phyloP scores from a whole-genome alignment of 345 rosid species.

The Sisymbrium irio region DNA sequence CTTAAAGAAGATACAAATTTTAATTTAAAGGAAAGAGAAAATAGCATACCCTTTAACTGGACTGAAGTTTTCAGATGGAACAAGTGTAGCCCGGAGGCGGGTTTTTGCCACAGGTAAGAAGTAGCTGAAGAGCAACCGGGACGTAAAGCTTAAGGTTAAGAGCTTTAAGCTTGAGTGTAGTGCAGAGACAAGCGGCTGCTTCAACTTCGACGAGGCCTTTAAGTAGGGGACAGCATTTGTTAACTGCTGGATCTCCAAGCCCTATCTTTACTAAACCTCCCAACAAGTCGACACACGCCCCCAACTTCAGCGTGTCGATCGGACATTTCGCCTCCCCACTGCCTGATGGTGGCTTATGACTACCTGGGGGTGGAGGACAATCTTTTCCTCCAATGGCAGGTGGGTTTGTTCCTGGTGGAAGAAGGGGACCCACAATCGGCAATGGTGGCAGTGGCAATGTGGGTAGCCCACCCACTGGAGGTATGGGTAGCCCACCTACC shows the following conservation, averaged over 20 bases:
- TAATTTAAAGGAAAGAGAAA: neutral
- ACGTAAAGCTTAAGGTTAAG: conserved; percentile 79
- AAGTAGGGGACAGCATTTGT: conserved; percentile 81
- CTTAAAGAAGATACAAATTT: neutral
- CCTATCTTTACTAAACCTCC: conserved; percentile 86
- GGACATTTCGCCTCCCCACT: conserved; percentile 54
- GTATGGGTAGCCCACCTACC: conserved; percentile 9
- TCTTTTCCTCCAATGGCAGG: conserved; percentile 23
- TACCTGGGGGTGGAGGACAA: conserved; percentile 41
- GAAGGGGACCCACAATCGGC: conserved; percentile 26
- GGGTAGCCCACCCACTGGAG: conserved; percentile 6
- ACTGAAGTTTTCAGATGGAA: conserved; percentile 44
- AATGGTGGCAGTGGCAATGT: conserved; percentile 32
- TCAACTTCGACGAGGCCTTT: conserved; percentile 73
- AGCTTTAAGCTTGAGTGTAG: conserved; percentile 79
- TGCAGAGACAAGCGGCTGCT: conserved; percentile 92
- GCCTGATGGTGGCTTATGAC: conserved; percentile 27
- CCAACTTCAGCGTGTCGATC: conserved; percentile 72
- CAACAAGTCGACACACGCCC: conserved; percentile 87
- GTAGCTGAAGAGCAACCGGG: conserved; percentile 94
- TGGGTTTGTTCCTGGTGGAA: conserved; percentile 32
- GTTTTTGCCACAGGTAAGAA: conserved; percentile 86
- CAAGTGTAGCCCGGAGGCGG: conserved; percentile 99
- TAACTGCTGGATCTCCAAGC: conserved; percentile 71
- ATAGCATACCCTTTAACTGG: conserved; percentile 11